phyloP scores from a whole-genome alignment of 2,329 filamentous ascomycete species.

The Fusarium compactum region DNA sequence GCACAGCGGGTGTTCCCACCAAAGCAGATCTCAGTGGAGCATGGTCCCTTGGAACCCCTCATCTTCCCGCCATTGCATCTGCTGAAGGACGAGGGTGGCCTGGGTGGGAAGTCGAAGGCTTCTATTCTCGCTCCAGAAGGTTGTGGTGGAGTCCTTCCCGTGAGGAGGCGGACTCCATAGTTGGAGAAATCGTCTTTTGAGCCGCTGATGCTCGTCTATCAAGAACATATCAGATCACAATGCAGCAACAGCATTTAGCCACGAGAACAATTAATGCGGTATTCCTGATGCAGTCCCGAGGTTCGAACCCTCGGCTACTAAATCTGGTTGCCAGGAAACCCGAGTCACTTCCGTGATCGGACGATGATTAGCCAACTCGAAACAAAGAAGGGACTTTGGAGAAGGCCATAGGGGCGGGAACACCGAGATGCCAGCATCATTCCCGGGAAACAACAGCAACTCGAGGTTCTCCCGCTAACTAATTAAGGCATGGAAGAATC shows the following conservation, averaged over 20 bases:
- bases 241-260: not conserved
- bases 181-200: constrained; percentile 47
- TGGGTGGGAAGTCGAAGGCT: constrained; percentile 45
- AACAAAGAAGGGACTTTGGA: constrained; percentile 40
- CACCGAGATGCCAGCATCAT: constrained; percentile 48
- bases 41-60: constrained; percentile 46
- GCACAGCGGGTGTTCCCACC: constrained; percentile 45
- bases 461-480: constrained; percentile 29
- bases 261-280: not conserved
- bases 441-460: constrained; percentile 41
- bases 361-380: constrained; percentile 37
- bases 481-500: constrained; percentile 21
- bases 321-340: constrained; percentile 22
- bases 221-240: constrained; percentile 18
- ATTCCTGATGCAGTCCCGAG: constrained; percentile 1
- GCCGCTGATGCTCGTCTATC: constrained; percentile 44
- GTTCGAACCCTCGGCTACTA: constrained; percentile 12
- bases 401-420: constrained; percentile 41
- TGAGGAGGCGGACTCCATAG: constrained; percentile 46
- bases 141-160: constrained; percentile 47
- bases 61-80: constrained; percentile 48
- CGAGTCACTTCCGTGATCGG: constrained; percentile 37
- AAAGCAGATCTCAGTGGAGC: constrained; percentile 48
- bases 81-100: constrained; percentile 42
- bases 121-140: constrained; percentile 49